A percentile compares a stretch with the other conserved stretches of the same genome.
phyloP scores from a whole-genome alignment of 2,329 filamentous ascomycete species.

The Penicillium sp. region DNA sequence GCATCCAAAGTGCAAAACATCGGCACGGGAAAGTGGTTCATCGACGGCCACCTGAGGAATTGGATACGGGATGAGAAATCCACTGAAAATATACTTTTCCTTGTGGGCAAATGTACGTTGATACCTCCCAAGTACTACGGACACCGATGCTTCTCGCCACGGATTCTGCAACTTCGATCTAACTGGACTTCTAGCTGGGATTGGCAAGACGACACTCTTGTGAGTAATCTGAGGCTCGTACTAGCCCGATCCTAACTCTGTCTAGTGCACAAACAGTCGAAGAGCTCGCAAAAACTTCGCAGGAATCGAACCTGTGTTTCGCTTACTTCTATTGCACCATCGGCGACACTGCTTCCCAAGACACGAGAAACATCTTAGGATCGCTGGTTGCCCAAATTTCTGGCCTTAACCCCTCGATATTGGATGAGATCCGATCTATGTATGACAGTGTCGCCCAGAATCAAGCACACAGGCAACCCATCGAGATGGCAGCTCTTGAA shows the following conservation, averaged over 20 bases:
- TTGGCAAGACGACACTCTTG: slow-evolving; percentile 23
- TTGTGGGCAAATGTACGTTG: slow-evolving; percentile 21
- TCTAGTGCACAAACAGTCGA: slow-evolving; percentile 18
- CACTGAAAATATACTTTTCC: slow-evolving; percentile 7
- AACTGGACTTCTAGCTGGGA: slow-evolving; percentile 12
- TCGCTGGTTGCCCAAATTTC: slow-evolving; percentile 20
- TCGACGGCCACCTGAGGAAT: slow-evolving; percentile 10
- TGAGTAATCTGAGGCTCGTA: neutral
- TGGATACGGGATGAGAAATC: slow-evolving; percentile 8
- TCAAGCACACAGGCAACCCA: slow-evolving; percentile 12
- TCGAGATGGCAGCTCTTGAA: slow-evolving; percentile 14
- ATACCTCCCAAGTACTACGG: too few relatives aligned
- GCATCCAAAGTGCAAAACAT: slow-evolving; percentile 10
- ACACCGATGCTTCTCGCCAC: neutral
- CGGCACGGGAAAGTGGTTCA: slow-evolving; percentile 19
- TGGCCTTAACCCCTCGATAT: slow-evolving; percentile 5
- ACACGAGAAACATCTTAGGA: slow-evolving; percentile 13
- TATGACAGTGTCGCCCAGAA: slow-evolving; percentile 14
- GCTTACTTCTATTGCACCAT: slow-evolving; percentile 23
- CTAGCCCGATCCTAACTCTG: neutral
- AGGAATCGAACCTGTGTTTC: slow-evolving; percentile 3
- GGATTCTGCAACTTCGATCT: neutral
- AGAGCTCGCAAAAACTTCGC: slow-evolving; percentile 10
- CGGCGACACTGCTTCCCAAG: slow-evolving; percentile 15
- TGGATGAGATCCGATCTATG: slow-evolving; percentile 9